Percentiles rank a stretch among this genome's conserved stretches.
Conservation (phyloP, 257 asterid genomes). For the Prunella vulgaris region DNA sequence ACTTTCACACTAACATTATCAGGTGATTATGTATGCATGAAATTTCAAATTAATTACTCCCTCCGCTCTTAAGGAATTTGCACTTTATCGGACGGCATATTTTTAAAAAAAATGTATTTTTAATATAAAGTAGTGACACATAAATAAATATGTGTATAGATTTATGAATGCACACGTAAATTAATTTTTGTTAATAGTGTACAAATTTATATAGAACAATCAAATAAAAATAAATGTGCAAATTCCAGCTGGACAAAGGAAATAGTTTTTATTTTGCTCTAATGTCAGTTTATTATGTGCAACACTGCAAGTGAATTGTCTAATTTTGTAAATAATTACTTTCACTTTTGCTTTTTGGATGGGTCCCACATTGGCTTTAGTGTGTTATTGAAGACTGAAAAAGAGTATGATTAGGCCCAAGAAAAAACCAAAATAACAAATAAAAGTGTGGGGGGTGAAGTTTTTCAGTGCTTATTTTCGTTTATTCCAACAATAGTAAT, state of each 20-base stretch:
- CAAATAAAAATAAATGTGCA: too few relatives aligned
- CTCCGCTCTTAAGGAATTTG: too few relatives aligned
- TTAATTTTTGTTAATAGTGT: too few relatives aligned
- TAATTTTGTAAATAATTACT: not conserved
- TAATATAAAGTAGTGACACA: too few relatives aligned
- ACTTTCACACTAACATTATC: not conserved
- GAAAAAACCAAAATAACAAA: not conserved
- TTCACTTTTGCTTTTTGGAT: constrained; percentile 17
- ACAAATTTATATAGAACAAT: too few relatives aligned
- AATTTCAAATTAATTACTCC: not conserved
- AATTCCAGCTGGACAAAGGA: too few relatives aligned
- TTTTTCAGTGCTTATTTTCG: not conserved
- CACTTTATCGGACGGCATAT: too few relatives aligned
- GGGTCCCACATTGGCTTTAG: constrained; percentile 24
- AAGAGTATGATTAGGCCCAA: constrained; percentile 11
- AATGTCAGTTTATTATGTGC: not conserved
- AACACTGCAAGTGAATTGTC: not conserved
- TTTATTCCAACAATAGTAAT: not conserved
- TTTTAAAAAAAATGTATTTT: too few relatives aligned
- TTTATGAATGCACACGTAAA: too few relatives aligned
- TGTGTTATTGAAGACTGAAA: constrained; percentile 25
- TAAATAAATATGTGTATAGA: too few relatives aligned
- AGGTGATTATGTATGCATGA: not conserved
- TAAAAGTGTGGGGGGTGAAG: not conserved
- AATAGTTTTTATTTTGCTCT: too few relatives aligned